A percentile compares a stretch with the other conserved stretches of the same genome.
Evolutionary conservation across 2,329 filamentous ascomycete genomes (phyloP).

Genomic region (Chrysoporthe puriensis): DNA sequence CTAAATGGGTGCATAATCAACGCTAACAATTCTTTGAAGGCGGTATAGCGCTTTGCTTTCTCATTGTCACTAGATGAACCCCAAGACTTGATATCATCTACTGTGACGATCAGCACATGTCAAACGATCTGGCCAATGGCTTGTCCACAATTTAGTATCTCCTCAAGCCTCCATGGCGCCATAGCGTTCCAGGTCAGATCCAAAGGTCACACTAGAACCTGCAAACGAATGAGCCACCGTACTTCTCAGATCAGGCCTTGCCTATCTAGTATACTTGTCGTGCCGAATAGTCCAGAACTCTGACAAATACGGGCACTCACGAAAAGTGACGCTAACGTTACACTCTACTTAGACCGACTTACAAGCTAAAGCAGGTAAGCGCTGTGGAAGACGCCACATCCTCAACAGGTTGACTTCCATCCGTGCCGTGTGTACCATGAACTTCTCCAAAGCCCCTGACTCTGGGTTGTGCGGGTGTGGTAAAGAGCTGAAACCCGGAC

Average conservation of each 20-base stretch:
- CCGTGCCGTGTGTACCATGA: background rate
- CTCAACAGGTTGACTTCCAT: background rate
- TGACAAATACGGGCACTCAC: background rate
- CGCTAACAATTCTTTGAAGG: background rate
- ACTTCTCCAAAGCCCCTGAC: too few species aligned
- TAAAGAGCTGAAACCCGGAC: background rate
- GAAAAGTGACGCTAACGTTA: background rate
- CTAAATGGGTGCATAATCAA: background rate
- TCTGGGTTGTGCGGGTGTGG: background rate
- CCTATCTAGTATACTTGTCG: background rate
- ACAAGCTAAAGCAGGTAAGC: background rate
- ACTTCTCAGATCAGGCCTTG: background rate
- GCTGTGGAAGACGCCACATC: background rate
- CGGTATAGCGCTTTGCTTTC: background rate
- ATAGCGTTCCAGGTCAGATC: background rate
- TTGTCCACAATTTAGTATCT: background rate
- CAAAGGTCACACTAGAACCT: background rate
- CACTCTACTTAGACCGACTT: background rate
- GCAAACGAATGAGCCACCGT: background rate
- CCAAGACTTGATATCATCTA: background rate
- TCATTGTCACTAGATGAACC: background rate
- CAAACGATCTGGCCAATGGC: background rate
- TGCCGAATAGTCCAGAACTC: background rate
- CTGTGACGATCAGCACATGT: background rate
- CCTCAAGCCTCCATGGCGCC: background rate